Percentiles rank a stretch among this genome's conserved stretches.
phyloP scores from a whole-genome alignment of 139 green algal genomes.

The Chlamydomonas eustigma region DNA sequence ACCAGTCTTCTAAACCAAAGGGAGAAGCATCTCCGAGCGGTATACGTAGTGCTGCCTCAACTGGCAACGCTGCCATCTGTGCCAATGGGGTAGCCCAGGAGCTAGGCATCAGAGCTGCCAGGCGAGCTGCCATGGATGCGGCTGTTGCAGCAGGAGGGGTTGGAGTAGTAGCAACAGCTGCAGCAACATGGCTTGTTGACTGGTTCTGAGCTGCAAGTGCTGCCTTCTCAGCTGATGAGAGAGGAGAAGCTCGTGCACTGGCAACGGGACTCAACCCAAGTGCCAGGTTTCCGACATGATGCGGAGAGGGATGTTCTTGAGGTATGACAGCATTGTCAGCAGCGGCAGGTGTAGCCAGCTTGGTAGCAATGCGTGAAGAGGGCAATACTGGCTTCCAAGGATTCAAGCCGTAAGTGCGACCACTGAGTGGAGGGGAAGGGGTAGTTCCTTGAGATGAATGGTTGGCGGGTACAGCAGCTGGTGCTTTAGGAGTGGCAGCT shows the following conservation, averaged over 20 bases:
- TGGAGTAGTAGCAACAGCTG: background rate
- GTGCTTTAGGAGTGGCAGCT: too few species aligned
- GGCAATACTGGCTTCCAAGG: too few species aligned
- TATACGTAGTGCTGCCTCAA: background rate
- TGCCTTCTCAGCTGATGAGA: background rate
- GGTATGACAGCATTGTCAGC: too few species aligned
- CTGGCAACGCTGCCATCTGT: slow-evolving; percentile 6
- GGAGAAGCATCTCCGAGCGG: background rate
- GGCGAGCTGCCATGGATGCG: background rate
- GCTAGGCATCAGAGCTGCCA: background rate
- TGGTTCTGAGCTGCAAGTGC: background rate
- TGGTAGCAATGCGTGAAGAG: too few species aligned
- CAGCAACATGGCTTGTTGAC: too few species aligned
- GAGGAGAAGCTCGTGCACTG: background rate
- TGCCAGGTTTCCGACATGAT: too few species aligned
- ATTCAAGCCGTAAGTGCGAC: too few species aligned
- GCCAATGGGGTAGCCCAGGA: slow-evolving; percentile 9
- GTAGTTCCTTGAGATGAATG: too few species aligned
- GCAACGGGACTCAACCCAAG: background rate
- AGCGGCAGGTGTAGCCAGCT: too few species aligned
- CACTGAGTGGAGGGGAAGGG: too few species aligned
- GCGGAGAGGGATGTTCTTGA: too few species aligned
- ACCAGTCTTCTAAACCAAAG: slow-evolving; percentile 10
- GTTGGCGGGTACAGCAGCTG: too few species aligned
- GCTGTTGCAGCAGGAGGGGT: slow-evolving; percentile 2